Evolutionary conservation across 192 early-diverging fungal species (phyloP), one percentile per base, ranked within the genome.

Genomic region (Backusella morwellensis): DNA sequence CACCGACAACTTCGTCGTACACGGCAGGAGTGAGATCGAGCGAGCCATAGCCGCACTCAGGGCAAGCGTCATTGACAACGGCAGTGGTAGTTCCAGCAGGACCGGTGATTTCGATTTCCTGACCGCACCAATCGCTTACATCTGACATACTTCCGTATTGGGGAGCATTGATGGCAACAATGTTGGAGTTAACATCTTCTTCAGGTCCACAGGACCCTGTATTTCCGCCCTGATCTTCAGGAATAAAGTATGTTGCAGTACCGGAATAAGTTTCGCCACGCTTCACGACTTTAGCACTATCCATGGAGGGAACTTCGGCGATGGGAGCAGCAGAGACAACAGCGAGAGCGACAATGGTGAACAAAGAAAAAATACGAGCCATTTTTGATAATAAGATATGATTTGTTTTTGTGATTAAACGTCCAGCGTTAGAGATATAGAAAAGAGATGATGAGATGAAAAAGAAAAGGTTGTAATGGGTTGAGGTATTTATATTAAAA

Each of bases 21-120:
- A 87, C 82, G 4, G 78, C 69, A 8, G 86, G 86, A 47, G 85
- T 85, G 17, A 90, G 72, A 77, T 90, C 89, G 2, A 90, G 78
- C 54, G 83, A 80, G 38, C 89, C 88, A 6, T 56, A n/a, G 35
- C 79, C 80, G 75, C 89, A 90, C 1, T 70, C 80, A 3, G 88
- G 86, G 70, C 89, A 90, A 15, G 80, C 81, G 71, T 90, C 89
- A 19, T 80, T 79, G 44, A 90, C 81, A 0, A 35, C 86, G 1
- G 86, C 89, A 70, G 79, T 84, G 17, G 83, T 84, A 29, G 84
- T 73, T 72, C 80, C 42, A 21, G 86, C 88, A 50, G 84, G 80
- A 15, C 80, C 66, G 2, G 29, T 76, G 50, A 81, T 77, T 6
- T 32, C 12, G 23, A 81, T 67, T 35, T 63, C 41, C 70, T 72